phyloP scores from a whole-genome alignment of 371 early-diverging fungal genomes.

The Mucor saturninus region DNA sequence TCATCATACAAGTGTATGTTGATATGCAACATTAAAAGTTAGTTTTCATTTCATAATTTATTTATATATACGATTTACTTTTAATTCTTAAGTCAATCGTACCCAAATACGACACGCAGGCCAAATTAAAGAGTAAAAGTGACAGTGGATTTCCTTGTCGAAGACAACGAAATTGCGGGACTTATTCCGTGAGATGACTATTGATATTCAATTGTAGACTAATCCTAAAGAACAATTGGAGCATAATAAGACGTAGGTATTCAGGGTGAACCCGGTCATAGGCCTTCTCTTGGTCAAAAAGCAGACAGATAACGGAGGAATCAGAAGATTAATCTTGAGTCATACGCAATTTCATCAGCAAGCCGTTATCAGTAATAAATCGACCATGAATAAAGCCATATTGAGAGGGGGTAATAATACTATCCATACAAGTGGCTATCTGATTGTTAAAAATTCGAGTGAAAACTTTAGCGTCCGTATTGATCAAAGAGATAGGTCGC shows the following conservation, averaged over 20 bases:
- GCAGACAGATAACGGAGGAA: slow-evolving; percentile 6
- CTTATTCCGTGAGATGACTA: slow-evolving; percentile 4
- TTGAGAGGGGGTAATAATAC: slow-evolving; percentile 8
- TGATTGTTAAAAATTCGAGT: slow-evolving; percentile 22
- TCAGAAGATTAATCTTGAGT: neutral
- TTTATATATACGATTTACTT: too few species aligned
- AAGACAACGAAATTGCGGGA: too few species aligned
- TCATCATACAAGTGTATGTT: too few species aligned
- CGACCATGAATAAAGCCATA: slow-evolving; percentile 18
- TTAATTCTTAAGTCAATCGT: too few species aligned
- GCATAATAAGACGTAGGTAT: slow-evolving; percentile 5
- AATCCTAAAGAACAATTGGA: slow-evolving; percentile 7
- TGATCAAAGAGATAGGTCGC: slow-evolving; percentile 34
- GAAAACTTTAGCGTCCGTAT: slow-evolving; percentile 36
- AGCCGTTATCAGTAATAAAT: slow-evolving; percentile 23
- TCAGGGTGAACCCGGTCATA: slow-evolving; percentile 15
- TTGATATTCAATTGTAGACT: slow-evolving; percentile 13
- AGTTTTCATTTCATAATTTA: too few species aligned
- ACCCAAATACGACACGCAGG: too few species aligned
- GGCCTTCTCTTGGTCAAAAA: too few species aligned
- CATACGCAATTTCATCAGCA: slow-evolving; percentile 4
- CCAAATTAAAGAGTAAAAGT: slow-evolving; percentile 26
- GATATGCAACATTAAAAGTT: too few species aligned
- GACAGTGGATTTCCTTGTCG: slow-evolving; percentile 23
- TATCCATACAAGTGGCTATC: neutral